Evolutionary conservation across 805 yeast genomes (phyloP).

Genomic region (Scheffersomyces ergatensis): DNA sequence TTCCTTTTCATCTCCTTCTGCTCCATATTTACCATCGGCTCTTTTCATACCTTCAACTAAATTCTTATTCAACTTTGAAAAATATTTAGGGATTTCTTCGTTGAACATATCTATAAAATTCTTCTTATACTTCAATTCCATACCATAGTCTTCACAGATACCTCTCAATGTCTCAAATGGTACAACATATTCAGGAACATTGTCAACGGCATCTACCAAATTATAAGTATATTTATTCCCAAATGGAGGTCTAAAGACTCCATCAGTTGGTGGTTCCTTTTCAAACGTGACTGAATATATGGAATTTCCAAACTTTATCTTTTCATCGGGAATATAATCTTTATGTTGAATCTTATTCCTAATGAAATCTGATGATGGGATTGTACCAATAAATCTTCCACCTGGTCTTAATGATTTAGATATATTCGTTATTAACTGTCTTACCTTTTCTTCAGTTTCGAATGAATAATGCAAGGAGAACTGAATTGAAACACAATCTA

Average conservation of each 20-base stretch:
- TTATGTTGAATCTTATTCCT: constrained; percentile 57
- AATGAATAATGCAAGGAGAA: constrained; percentile 95
- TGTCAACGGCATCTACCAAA: constrained; percentile 89
- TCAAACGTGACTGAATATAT: constrained; percentile 80
- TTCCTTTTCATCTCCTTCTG: constrained; percentile 86
- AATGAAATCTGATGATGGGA: constrained; percentile 87
- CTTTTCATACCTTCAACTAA: constrained; percentile 69
- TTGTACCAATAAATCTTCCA: constrained; percentile 89
- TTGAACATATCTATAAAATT: constrained; percentile 81
- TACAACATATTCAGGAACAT: constrained; percentile 95
- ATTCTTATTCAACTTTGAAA: constrained; percentile 54
- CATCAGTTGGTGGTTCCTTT: constrained; percentile 72
- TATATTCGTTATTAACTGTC: constrained; percentile 70
- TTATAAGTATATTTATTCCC: constrained; percentile 84
- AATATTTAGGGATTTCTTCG: constrained; percentile 71
- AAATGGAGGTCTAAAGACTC: constrained; percentile 68
- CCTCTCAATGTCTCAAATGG: constrained; percentile 87
- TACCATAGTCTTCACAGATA: constrained; percentile 78
- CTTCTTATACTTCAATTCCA: constrained; percentile 68
- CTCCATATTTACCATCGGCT: constrained; percentile 78
- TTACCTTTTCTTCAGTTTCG: constrained; percentile 77
- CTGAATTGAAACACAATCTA: constrained; percentile 86
- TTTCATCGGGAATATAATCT: constrained; percentile 38
- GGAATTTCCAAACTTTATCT: constrained; percentile 77
- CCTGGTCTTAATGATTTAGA: constrained; percentile 74